phyloP scores from a whole-genome alignment of 345 rosid genomes.

The Lenwebbia sp. region DNA sequence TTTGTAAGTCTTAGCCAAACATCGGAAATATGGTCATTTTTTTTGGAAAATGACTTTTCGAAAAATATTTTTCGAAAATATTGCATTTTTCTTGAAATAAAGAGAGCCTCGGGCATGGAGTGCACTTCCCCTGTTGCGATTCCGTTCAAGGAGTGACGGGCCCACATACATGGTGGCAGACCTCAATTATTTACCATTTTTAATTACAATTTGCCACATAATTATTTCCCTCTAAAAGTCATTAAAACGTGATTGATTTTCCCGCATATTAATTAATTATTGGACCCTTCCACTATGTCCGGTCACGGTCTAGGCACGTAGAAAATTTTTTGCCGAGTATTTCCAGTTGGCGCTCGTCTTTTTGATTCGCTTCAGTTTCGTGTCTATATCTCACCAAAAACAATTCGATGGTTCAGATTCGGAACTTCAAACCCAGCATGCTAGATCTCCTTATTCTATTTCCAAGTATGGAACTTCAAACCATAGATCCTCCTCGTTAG shows the following conservation, averaged over 20 bases:
- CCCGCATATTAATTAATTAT: background rate
- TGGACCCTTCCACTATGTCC: background rate
- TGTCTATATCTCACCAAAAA: too few species aligned
- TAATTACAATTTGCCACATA: background rate
- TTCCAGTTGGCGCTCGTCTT: background rate
- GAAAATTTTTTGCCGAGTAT: background rate
- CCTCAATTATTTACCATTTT: background rate
- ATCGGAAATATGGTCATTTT: too few species aligned
- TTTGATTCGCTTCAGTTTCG: background rate
- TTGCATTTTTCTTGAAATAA: too few species aligned
- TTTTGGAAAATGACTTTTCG: too few species aligned
- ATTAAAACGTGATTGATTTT: background rate
- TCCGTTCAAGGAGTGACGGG: background rate
- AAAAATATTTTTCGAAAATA: too few species aligned
- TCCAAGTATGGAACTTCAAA: too few species aligned
- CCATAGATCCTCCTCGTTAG: too few species aligned
- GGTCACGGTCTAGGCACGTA: background rate
- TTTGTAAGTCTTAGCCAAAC: too few species aligned
- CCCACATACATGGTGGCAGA: background rate
- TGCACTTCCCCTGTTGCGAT: background rate
- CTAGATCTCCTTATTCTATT: too few species aligned
- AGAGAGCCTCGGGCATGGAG: too few species aligned
- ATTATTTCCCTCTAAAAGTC: background rate
- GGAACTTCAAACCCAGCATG: too few species aligned
- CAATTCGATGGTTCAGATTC: too few species aligned